Conservation (phyloP, 1,139 yeast genomes). For the Debaryomyces udenii region DNA sequence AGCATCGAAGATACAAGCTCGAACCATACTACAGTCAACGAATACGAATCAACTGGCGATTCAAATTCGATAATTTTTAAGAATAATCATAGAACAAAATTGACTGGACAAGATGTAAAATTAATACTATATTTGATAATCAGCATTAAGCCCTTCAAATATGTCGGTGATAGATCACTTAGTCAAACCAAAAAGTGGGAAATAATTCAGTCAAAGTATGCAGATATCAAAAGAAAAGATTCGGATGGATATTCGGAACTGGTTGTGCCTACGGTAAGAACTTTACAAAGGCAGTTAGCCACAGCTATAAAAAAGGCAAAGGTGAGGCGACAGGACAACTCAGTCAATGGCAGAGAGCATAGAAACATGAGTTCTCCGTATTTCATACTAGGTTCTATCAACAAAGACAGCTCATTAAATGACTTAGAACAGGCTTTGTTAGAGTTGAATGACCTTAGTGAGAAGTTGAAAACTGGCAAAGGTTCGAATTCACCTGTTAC, state of each 20-base stretch:
- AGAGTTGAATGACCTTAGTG: constrained; percentile 37
- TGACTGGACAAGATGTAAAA: constrained; percentile 32
- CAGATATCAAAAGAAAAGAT: constrained; percentile 21
- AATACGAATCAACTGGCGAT: constrained; percentile 9
- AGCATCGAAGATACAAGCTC: constrained; percentile 10
- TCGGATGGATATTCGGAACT: constrained; percentile 14
- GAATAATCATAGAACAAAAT: constrained; percentile 26
- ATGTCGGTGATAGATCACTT: constrained; percentile 37
- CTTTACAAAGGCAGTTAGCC: constrained; percentile 41
- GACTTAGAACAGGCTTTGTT: constrained; percentile 35
- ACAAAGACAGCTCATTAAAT: constrained; percentile 22
- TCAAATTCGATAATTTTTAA: constrained; percentile 10
- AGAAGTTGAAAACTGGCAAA: constrained; percentile 33
- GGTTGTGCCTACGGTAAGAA: constrained; percentile 39
- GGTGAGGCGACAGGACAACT: constrained; percentile 15
- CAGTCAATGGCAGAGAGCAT: constrained; percentile 5
- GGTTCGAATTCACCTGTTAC: constrained; percentile 20
- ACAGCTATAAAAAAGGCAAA: constrained; percentile 37
- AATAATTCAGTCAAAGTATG: constrained; percentile 31
- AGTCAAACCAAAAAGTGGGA: constrained; percentile 44
- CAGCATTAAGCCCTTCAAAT: constrained; percentile 40
- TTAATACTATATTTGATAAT: constrained; percentile 35
- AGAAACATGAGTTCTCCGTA: constrained; percentile 4
- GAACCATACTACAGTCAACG: constrained; percentile 9
- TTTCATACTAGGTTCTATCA: constrained; percentile 20